phyloP scores from a whole-genome alignment of 2,329 filamentous ascomycete genomes.

The Parafenestella ontariensis region DNA sequence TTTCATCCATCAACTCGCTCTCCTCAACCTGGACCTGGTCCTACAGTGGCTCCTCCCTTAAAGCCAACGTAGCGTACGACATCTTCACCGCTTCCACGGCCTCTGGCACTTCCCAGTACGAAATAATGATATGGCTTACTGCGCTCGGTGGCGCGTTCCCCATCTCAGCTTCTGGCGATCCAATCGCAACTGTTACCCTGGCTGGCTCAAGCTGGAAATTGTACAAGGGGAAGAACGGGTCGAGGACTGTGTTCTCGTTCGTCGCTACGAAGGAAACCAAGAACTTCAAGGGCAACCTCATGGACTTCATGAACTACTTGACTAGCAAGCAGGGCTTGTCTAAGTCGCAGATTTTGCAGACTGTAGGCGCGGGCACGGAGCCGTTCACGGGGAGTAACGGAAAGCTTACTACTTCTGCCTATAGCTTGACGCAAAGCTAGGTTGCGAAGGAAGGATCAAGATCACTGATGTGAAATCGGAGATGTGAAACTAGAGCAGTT shows the following conservation, averaged over 20 bases:
- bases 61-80: slow-evolving; percentile 68
- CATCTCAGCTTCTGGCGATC: slow-evolving; percentile 62
- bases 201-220: slow-evolving; percentile 64
- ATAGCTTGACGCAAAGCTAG: slow-evolving; percentile 42
- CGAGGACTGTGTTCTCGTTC: slow-evolving; percentile 68
- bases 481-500: too few relatives aligned
- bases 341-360: slow-evolving; percentile 60
- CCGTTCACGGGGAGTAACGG: slow-evolving; percentile 61
- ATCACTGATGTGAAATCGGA: not conserved
- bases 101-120: slow-evolving; percentile 59
- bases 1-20: slow-evolving; percentile 52
- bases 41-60: slow-evolving; percentile 58
- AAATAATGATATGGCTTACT: slow-evolving; percentile 72
- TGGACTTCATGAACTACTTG: slow-evolving; percentile 65
- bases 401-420: slow-evolving; percentile 52
- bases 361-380: slow-evolving; percentile 64
- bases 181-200: slow-evolving; percentile 63
- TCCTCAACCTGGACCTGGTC: slow-evolving; percentile 56
- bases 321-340: slow-evolving; percentile 56
- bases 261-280: slow-evolving; percentile 58
- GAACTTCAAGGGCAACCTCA: slow-evolving; percentile 64
- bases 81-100: slow-evolving; percentile 64
- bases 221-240: slow-evolving; percentile 67
- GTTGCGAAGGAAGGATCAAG: not conserved
- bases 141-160: slow-evolving; percentile 65